Percentiles rank a stretch among this genome's conserved stretches.
Conservation (phyloP, 1,284 basidiomycete genomes). For the Tilletia setariae region DNA sequence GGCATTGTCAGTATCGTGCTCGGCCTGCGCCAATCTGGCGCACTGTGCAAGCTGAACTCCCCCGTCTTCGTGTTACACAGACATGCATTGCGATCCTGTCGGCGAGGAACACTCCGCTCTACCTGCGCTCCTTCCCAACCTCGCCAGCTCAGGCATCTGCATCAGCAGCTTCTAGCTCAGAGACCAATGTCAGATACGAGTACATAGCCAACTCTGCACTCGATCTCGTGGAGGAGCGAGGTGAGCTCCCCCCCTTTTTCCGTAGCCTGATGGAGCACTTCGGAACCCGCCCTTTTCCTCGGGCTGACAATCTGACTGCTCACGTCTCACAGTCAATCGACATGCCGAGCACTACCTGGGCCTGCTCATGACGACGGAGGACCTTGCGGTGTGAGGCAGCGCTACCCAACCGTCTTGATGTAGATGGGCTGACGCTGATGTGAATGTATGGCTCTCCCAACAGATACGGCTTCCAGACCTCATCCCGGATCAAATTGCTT, state of each 20-base stretch:
- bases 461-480: slow-evolving; percentile 55
- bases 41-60: neutral
- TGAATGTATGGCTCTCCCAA: neutral
- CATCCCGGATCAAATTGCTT: slow-evolving; percentile 51
- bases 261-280: neutral
- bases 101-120: slow-evolving; percentile 32
- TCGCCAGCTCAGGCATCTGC: slow-evolving; percentile 24
- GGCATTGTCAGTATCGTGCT: neutral
- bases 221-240: slow-evolving; percentile 54
- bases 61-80: neutral
- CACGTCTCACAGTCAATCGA: slow-evolving; percentile 25
- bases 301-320: slow-evolving; percentile 11
- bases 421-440: no score
- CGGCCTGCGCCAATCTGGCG: no score
- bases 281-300: neutral
- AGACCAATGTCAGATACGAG: slow-evolving; percentile 46
- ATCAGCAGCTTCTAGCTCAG: neutral
- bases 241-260: slow-evolving; percentile 20
- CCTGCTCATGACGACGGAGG: slow-evolving; percentile 53
- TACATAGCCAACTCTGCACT: slow-evolving; percentile 52
- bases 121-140: slow-evolving; percentile 28
- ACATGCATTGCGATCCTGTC: slow-evolving; percentile 34
- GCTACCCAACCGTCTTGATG: neutral
- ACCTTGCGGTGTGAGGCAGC: slow-evolving; percentile 49
- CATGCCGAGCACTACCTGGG: slow-evolving; percentile 53